Conservation (phyloP, 2,329 filamentous ascomycete species). For the Teratosphaeria epicoccoides region DNA sequence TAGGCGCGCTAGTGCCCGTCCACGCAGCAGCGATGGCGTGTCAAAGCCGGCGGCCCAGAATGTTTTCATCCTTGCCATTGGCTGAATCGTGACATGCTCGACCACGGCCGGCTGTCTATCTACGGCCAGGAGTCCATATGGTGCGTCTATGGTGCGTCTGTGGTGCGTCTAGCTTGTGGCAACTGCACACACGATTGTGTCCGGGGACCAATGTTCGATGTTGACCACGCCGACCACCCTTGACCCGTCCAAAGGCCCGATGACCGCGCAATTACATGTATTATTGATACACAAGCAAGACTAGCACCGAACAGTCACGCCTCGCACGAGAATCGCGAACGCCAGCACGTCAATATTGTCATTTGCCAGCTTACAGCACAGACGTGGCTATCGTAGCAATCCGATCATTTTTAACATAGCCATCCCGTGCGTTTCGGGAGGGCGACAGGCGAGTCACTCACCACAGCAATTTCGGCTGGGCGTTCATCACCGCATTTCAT, state of each 20-base stretch:
- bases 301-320: neutral
- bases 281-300: neutral
- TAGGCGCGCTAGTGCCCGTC: neutral
- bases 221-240: neutral
- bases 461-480: slow-evolving; percentile 3
- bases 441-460: neutral
- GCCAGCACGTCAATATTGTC: neutral
- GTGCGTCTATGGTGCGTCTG: neutral
- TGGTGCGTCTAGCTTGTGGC: neutral
- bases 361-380: slow-evolving; percentile 3
- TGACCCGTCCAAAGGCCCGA: neutral
- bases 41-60: neutral
- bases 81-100: neutral
- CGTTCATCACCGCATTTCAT: neutral
- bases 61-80: neutral
- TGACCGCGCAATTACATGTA: neutral
- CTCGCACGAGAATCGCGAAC: neutral
- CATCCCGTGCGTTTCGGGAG: neutral
- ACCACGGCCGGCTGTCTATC: neutral
- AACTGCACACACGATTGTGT: neutral
- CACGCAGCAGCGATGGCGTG: neutral
- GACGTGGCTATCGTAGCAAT: neutral
- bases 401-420: neutral
- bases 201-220: neutral
- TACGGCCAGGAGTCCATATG: neutral